phyloP scores from a whole-genome alignment of 495 filamentous ascomycete species.

The Corynascus novoguineensis region DNA sequence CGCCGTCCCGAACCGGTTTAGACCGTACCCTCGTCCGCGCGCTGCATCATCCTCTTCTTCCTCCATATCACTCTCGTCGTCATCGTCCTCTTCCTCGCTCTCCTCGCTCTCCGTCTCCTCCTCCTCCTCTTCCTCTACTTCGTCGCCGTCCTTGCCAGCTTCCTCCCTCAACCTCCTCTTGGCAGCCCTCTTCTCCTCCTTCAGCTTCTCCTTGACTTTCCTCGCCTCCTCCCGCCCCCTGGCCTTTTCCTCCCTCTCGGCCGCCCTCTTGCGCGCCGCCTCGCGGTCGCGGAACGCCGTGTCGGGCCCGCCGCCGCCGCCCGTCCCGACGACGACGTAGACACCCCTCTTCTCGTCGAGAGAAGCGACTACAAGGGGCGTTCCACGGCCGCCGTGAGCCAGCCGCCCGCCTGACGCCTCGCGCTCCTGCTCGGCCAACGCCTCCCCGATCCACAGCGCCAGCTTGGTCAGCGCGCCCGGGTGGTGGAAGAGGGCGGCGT shows the following conservation, averaged over 20 bases:
- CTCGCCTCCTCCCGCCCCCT: conserved; percentile 55
- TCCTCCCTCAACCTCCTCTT: conserved; percentile 50
- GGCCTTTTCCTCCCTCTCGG: conserved; percentile 53
- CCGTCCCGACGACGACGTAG: conserved; percentile 84
- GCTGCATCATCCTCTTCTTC: conserved; percentile 54
- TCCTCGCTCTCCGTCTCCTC: conserved; percentile 27
- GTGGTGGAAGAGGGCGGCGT: conserved; percentile 81
- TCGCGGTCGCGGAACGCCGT: conserved; percentile 56
- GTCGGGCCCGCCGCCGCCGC: conserved; percentile 69
- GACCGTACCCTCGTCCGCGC: conserved; percentile 57
- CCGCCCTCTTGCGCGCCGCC: conserved; percentile 55
- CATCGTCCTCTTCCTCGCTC: conserved; percentile 44
- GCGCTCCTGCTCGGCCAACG: conserved; percentile 79
- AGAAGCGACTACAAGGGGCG: conserved; percentile 82
- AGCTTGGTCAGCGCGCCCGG: conserved; percentile 89
- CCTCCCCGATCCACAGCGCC: conserved; percentile 89
- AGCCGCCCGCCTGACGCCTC: conserved; percentile 65
- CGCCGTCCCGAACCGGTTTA: conserved; percentile 87
- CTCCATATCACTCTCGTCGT: conserved; percentile 58
- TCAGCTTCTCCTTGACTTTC: conserved; percentile 56
- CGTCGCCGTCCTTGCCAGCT: conserved; percentile 46
- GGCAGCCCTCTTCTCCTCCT: conserved; percentile 55
- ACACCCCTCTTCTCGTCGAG: conserved; percentile 83
- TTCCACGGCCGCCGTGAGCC: conserved; percentile 62
- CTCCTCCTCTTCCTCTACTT: neutral